Base-by-base conservation (phyloP, 2,329 filamentous ascomycete genomes). In the Fusarium goolgardi region DNA sequence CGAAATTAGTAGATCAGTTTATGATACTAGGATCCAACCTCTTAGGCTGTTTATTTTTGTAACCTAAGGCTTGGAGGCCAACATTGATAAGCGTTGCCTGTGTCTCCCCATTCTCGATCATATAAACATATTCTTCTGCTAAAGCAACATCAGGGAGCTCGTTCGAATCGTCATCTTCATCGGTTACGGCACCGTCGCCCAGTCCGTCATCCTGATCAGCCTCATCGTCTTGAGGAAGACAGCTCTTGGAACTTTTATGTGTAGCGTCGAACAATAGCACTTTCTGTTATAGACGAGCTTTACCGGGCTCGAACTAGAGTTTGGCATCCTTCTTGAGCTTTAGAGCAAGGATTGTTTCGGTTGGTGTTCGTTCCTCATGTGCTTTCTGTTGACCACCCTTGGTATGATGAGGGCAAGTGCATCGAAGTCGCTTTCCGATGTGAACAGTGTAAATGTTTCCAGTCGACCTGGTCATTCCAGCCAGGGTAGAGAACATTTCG, bases 401-500 rank as follows among this genome's bases (percentile, higher is more conserved):
- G 27, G 60, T 70, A 1, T 81, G 82, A 59, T 89, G 83, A 1
- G 87, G 86, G 62, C 88, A 90, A 51, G 82, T 79, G 73, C 88
- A 90, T 0, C 70, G 78, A 0, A 87, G 85, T 21, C 81, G 71
- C n/a, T 80, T 80, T 5, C 79, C 78, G 54, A 91, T 83, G 37
- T 77, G 78, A 37, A 91, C 82, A 1, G 78, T 84, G 75, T 91
- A 91, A 59, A 91, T 81, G 67, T 91, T 90, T 18, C 88, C 89
- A 2, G 87, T 90, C 11, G 86, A 86, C 1, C 89, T 89, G 0
- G 88, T 86, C 62, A 91, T 79, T 59, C 87, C 81, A 47, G 34
- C 34, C 34, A 20, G 10, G 6, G 6, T 8, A 39, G 12, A 8
- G 11, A 20, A 12, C 11, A 21, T 21, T 18, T 21, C 35, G 35